Evolutionary conservation across 2,329 filamentous ascomycete genomes (phyloP).

Genomic region (Aspergillus costaricaensis): DNA sequence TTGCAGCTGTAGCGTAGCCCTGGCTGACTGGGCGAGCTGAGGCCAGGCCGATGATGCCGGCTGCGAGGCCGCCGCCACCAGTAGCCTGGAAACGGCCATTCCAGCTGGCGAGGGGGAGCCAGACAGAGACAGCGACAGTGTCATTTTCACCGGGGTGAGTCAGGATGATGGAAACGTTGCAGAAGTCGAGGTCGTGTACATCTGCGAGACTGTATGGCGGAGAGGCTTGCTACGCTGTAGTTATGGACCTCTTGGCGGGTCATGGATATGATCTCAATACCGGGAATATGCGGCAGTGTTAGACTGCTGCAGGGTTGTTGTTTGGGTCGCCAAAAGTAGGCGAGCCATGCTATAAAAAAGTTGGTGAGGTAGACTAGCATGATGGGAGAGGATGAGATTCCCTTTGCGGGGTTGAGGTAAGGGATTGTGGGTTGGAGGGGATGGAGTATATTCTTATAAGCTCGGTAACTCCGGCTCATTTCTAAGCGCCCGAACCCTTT

Average conservation of each 20-base stretch:
- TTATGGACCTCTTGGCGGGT: background rate
- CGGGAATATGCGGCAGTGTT: background rate
- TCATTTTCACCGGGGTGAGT: constrained; percentile 11
- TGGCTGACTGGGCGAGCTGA: background rate
- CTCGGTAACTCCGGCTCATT: too few species aligned
- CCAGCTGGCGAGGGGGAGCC: constrained; percentile 10
- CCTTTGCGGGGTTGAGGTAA: too few species aligned
- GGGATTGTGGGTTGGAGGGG: too few species aligned
- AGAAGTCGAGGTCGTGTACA: background rate
- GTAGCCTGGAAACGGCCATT: constrained; percentile 14
- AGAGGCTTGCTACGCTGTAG: background rate
- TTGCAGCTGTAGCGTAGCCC: background rate
- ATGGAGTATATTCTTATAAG: too few species aligned
- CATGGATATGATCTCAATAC: constrained; percentile 1
- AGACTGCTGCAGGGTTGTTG: background rate
- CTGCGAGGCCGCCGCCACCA: constrained; percentile 9
- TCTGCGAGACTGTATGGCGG: background rate
- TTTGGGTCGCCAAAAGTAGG: background rate
- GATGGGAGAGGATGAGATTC: background rate
- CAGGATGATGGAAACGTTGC: constrained; percentile 7
- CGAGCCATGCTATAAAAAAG: background rate
- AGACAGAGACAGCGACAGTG: background rate
- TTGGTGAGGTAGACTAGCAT: background rate
- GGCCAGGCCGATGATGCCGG: constrained; percentile 1
- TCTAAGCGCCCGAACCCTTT: too few species aligned